phyloP scores from a whole-genome alignment of 345 rosid species.

The Salix suchowensis region DNA sequence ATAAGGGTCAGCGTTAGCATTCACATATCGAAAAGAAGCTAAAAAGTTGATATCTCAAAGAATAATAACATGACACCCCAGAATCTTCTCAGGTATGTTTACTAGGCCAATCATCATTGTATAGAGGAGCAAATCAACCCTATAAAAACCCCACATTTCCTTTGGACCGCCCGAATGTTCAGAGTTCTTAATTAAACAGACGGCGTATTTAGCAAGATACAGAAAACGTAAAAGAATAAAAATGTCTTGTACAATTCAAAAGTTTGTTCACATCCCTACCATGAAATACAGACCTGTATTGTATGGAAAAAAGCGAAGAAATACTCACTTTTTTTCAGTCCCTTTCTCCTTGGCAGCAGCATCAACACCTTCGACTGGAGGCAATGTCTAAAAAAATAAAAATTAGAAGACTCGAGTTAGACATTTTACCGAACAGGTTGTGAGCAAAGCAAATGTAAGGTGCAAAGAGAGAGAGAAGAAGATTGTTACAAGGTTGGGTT shows the following conservation, averaged over 20 bases:
- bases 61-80: not conserved
- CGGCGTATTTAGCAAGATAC: not conserved
- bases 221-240: not conserved
- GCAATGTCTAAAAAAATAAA: conserved; percentile 38
- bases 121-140: not conserved
- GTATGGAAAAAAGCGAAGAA: not conserved
- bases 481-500: conserved; percentile 53
- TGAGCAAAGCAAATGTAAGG: not conserved
- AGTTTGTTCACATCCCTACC: not conserved
- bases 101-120: not conserved
- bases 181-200: not conserved
- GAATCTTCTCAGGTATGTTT: not conserved
- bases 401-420: not conserved
- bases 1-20: not conserved
- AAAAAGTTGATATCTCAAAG: not conserved
- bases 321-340: conserved; percentile 5
- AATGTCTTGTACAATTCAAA: not conserved
- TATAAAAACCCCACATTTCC: not conserved
- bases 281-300: not conserved
- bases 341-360: conserved; percentile 15
- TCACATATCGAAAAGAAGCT: not conserved
- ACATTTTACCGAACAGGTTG: conserved; percentile 46
- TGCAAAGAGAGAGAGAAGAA: accelerated
- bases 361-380: conserved; percentile 35
- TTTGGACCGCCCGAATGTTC: not conserved